Conservation (phyloP, 176 grass and related monocot genomes). For the Bromus sterilis region DNA sequence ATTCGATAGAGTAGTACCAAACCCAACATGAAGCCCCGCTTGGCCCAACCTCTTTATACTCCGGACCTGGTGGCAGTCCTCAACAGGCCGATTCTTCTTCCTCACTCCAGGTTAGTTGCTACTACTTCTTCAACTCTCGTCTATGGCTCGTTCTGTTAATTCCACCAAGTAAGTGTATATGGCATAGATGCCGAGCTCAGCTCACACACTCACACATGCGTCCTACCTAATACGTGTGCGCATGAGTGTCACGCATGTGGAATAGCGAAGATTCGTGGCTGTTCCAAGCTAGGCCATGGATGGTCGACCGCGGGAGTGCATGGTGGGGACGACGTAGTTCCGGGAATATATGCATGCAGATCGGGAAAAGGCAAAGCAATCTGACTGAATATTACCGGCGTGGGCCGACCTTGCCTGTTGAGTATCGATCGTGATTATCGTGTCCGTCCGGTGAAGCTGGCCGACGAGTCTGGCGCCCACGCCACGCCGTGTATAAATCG, state of each 20-base stretch:
- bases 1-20: too few species aligned
- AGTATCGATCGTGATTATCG: too few species aligned
- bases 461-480: too few species aligned
- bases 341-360: background rate
- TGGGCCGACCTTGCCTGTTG: background rate
- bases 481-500: conserved; percentile 19
- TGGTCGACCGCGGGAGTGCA: background rate
- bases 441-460: background rate
- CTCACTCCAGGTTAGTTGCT: background rate
- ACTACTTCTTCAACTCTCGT: background rate
- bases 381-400: background rate
- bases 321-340: background rate
- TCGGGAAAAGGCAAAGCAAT: background rate
- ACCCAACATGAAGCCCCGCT: background rate
- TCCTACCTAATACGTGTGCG: too few species aligned
- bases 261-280: background rate
- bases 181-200: too few species aligned
- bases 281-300: background rate
- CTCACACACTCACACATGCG: too few species aligned
- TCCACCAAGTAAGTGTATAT: background rate
- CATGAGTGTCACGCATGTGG: background rate
- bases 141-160: background rate
- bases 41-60: background rate
- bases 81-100: background rate
- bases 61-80: too few species aligned